Evolutionary conservation across 192 early-diverging fungal genomes (phyloP).

Genomic region (Fimicolochytrium jonesii): DNA sequence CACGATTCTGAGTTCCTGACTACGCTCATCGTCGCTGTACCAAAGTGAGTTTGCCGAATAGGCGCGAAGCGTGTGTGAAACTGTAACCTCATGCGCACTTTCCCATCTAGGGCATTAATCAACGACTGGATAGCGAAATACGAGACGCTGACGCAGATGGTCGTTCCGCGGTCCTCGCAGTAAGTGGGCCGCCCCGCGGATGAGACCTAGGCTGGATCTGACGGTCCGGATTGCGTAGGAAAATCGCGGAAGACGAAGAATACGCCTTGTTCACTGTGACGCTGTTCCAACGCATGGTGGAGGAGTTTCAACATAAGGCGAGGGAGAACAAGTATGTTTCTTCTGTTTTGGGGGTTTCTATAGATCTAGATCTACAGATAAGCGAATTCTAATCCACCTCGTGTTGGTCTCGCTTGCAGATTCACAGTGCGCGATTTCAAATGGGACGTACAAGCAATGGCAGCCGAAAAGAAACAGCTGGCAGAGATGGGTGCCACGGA

Average conservation of each 20-base stretch:
- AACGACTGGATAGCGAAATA: conserved; percentile 85
- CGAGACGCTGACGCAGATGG: conserved; percentile 89
- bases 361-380: background rate
- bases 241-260: conserved; percentile 93
- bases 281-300: conserved; percentile 79
- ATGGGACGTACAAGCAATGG: conserved; percentile 74
- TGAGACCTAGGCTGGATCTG: background rate
- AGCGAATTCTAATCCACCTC: no score
- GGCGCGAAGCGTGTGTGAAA: background rate
- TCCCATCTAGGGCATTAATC: conserved; percentile 45
- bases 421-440: conserved; percentile 96
- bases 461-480: conserved; percentile 53
- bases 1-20: conserved; percentile 90
- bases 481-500: conserved; percentile 71
- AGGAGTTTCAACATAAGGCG: conserved; percentile 88
- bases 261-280: conserved; percentile 89
- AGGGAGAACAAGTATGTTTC: conserved; percentile 73
- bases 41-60: conserved; percentile 58
- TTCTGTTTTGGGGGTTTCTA: background rate
- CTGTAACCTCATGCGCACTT: background rate
- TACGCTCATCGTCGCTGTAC: conserved; percentile 92
- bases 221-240: conserved; percentile 34
- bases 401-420: conserved; percentile 38
- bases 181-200: conserved; percentile 45
- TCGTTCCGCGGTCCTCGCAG: conserved; percentile 91